Base-by-base conservation (phyloP, 768 basidiomycete genomes). In the Suillus tomentosus region DNA sequence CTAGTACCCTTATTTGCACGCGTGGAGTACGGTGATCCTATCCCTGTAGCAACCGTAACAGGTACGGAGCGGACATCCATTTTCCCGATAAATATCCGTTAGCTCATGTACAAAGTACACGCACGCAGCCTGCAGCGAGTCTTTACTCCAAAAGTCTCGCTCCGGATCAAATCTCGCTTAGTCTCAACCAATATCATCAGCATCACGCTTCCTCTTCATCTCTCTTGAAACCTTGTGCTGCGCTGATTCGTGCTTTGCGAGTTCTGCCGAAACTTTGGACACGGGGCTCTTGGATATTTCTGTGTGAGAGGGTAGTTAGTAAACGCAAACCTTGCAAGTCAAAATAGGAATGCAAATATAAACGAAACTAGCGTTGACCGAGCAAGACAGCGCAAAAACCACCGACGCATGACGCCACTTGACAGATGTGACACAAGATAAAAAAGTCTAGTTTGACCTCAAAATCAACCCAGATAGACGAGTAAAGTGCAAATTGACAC, bases 251-350 rank as follows among this genome's bases (percentile, higher is more conserved):
- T 99, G 96, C 70, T 91, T 89, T 14, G 92, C 94, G 62, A 99
- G 80, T 72, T 99, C 96, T 7, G 83, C 76, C 9, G 96, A 85
- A 62, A 97, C 90, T 74, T 95, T 95, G 13, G 91, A 94, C 67
- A 95, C 90, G 0, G 95, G 95, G 67, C 91, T 94, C 83, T 98
- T 98, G 19, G 89, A 89, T 69, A 96, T 95, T 79, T 98, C 95
- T 92, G 76, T 59, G 50, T 61, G 64, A 42, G 47, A 55, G 7
- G 34, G 37, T 62, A 27, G 64, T 76, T 62, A 76, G 68, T 62
- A 39, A 57, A 58, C 1, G 14, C 19, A 1, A 39, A 57, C 34
- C 22, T 22, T 37, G 2, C 4, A 27, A 1, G 9, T 11, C 2
- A 17, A 40, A 42, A 58, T 31, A 36, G 37, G 9, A 43, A 27